phyloP scores from a whole-genome alignment of 768 basidiomycete species.

The Leccinellum luteum region DNA sequence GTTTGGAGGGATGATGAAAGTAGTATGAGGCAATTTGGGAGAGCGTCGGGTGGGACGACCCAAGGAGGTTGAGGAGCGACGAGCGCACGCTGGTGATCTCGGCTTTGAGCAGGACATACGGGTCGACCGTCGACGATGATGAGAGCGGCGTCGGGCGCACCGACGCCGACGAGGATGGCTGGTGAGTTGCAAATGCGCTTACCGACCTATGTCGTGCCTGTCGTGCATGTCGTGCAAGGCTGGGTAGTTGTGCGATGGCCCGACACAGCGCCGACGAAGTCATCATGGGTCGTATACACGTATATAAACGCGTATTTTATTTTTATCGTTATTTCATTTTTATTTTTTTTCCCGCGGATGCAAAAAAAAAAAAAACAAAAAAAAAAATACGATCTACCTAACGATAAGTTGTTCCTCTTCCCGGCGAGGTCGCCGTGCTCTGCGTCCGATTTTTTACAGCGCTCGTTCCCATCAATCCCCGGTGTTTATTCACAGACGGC shows the following conservation, averaged over 20 bases:
- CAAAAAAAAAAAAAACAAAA: not conserved
- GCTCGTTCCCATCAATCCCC: slow-evolving; percentile 20
- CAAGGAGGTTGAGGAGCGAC: slow-evolving; percentile 74
- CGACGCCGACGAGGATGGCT: not conserved
- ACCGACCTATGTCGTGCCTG: slow-evolving; percentile 38
- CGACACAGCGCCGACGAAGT: slow-evolving; percentile 15
- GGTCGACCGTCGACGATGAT: slow-evolving; percentile 44
- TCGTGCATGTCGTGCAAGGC: slow-evolving; percentile 26
- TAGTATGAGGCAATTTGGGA: slow-evolving; percentile 89
- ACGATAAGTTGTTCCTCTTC: not conserved
- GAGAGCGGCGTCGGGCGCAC: slow-evolving; percentile 16
- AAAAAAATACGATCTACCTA: not conserved
- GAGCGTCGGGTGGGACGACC: slow-evolving; percentile 85
- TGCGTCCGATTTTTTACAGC: slow-evolving; percentile 25
- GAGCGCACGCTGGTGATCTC: slow-evolving; percentile 72
- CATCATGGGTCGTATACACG: slow-evolving; percentile 6
- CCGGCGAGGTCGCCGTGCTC: slow-evolving; percentile 7
- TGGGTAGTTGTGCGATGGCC: not conserved
- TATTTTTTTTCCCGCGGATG: slow-evolving; percentile 27
- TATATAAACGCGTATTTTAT: slow-evolving; percentile 2
- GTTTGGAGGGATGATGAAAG: slow-evolving; percentile 86
- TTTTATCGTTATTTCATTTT: slow-evolving; percentile 16
- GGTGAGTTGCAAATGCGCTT: slow-evolving; percentile 39
- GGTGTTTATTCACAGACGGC: slow-evolving; percentile 38
- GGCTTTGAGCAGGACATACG: slow-evolving; percentile 64